A percentile compares a stretch with the other conserved stretches of the same genome.
phyloP scores from a whole-genome alignment of 1,139 yeast species.

The Geotrichum candidum region DNA sequence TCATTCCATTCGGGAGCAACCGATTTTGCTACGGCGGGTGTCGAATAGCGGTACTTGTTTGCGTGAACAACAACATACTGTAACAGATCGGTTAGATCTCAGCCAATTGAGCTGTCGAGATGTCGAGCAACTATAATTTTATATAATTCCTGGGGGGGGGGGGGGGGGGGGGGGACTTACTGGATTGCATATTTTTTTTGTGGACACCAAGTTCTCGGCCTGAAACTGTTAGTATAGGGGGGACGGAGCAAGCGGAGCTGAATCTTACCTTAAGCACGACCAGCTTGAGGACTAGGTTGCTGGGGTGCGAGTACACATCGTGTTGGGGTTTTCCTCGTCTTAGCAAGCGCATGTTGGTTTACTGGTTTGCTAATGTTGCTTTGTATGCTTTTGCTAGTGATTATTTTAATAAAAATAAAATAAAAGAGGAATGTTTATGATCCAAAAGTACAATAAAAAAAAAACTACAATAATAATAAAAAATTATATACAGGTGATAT shows the following conservation, averaged over 20 bases:
- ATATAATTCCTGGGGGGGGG: too few species aligned
- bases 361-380: neutral
- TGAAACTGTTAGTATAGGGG: neutral
- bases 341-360: neutral
- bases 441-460: neutral
- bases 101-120: neutral
- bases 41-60: constrained; percentile 8
- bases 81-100: neutral
- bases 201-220: constrained; percentile 7
- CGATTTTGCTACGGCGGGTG: constrained; percentile 18
- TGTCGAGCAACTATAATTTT: neutral
- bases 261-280: constrained; percentile 17
- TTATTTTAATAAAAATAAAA: neutral
- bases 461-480: neutral
- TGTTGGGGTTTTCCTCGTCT: neutral
- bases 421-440: neutral
- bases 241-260: neutral
- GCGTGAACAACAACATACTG: constrained; percentile 14
- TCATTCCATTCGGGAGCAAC: constrained; percentile 36
- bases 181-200: constrained; percentile 6
- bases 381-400: neutral
- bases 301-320: neutral
- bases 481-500: neutral
- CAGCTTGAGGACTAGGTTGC: constrained; percentile 15
- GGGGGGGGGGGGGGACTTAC: neutral